Evolutionary conservation across 108 stramenopile species (phyloP).

Genomic region (Seminavis robusta): DNA sequence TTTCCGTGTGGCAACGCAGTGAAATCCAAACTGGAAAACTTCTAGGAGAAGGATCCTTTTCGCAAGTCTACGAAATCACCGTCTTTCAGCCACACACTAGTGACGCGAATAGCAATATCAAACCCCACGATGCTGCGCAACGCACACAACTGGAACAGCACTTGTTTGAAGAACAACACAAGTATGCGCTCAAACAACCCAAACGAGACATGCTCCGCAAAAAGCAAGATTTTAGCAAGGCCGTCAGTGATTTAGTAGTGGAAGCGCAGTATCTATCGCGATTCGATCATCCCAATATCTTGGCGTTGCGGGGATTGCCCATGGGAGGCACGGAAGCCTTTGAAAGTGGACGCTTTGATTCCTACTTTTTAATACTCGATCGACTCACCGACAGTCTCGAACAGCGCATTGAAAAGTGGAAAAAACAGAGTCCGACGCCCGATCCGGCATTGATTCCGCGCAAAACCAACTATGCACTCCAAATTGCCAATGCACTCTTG

Average conservation of each 20-base stretch:
- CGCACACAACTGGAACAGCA: constrained; percentile 11
- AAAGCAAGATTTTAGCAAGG: constrained; percentile 45
- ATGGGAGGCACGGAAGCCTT: constrained; percentile 37
- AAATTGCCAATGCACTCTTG: constrained; percentile 63
- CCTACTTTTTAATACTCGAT: constrained; percentile 67
- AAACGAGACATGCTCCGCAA: constrained; percentile 10
- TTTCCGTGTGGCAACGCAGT: constrained; percentile 23
- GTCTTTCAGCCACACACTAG: too few species aligned
- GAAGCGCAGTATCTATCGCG: constrained; percentile 70
- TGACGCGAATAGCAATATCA: neutral
- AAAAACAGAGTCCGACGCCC: neutral
- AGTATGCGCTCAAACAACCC: constrained; percentile 71
- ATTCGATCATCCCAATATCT: constrained; percentile 70
- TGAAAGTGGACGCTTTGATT: constrained; percentile 14
- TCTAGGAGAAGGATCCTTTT: constrained; percentile 56
- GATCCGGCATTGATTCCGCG: neutral
- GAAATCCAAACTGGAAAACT: constrained; percentile 34
- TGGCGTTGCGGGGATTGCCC: constrained; percentile 63
- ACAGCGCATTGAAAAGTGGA: constrained; percentile 33
- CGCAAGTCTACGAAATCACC: constrained; percentile 44
- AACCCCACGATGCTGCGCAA: constrained; percentile 5
- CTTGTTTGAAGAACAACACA: constrained; percentile 6
- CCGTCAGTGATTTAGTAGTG: constrained; percentile 65
- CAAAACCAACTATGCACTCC: constrained; percentile 24
- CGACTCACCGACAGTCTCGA: constrained; percentile 48